Evolutionary conservation across 2,329 filamentous ascomycete species (phyloP).

Genomic region (Aspergillus spinulosporus): DNA sequence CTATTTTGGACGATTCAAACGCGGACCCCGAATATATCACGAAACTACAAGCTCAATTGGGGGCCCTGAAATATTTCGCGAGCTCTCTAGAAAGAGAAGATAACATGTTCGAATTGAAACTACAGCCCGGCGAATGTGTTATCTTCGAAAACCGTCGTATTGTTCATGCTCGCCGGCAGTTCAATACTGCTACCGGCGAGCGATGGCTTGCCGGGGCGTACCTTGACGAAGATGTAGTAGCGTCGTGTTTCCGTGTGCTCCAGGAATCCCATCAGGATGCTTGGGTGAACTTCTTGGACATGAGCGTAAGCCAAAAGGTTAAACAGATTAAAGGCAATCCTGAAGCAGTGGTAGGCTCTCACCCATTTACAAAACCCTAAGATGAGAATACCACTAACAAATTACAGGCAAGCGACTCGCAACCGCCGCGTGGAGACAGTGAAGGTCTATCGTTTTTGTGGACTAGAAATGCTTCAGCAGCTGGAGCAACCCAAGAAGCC

Average conservation of each 20-base stretch:
- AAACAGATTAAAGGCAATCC: not conserved
- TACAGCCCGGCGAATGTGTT: constrained; percentile 81
- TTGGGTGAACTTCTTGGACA: not conserved
- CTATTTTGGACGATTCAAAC: not conserved
- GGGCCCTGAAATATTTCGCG: constrained; percentile 61
- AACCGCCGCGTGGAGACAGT: no score
- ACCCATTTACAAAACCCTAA: not conserved
- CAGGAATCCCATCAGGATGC: not conserved
- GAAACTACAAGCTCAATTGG: constrained; percentile 19
- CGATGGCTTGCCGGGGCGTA: constrained; percentile 88
- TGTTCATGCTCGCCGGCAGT: constrained; percentile 78
- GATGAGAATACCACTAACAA: not conserved
- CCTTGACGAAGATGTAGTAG: constrained; percentile 66
- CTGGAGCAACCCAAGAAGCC: not conserved
- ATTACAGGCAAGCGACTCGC: not conserved
- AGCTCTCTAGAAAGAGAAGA: constrained; percentile 56
- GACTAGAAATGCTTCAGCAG: not conserved
- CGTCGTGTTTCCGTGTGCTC: constrained; percentile 43
- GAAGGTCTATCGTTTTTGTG: no score
- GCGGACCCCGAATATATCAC: not conserved
- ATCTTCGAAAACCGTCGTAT: constrained; percentile 86
- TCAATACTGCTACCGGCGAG: constrained; percentile 64
- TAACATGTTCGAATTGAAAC: constrained; percentile 68
- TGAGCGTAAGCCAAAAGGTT: no score
- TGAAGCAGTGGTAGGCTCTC: not conserved